A percentile compares a stretch with the other conserved stretches of the same genome.
Evolutionary conservation across 345 rosid genomes (phyloP).

Genomic region (Pugionium cornutum): DNA sequence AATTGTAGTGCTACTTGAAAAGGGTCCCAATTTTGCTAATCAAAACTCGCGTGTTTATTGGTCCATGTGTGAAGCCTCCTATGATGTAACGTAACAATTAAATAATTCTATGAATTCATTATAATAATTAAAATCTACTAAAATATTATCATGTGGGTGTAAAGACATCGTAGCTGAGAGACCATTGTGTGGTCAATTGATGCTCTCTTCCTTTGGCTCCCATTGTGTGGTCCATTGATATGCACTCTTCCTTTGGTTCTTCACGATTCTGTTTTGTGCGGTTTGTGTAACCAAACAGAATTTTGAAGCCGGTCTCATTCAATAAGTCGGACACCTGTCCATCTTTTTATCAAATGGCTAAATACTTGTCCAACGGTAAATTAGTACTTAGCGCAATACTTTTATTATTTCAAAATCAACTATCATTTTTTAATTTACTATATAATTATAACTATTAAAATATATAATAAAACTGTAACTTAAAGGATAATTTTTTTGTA

Average conservation of each 20-base stretch:
- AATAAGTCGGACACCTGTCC: slow-evolving; percentile 13
- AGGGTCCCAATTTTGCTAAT: slow-evolving; percentile 21
- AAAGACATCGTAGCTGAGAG: slow-evolving; percentile 19
- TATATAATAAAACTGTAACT: no score
- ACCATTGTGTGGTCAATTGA: slow-evolving; percentile 37
- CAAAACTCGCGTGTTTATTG: slow-evolving; percentile 31
- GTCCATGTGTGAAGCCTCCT: slow-evolving; percentile 41
- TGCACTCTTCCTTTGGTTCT: slow-evolving; percentile 17
- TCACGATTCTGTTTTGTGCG: slow-evolving; percentile 23
- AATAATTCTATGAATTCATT: background rate
- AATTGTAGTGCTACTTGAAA: slow-evolving; percentile 25
- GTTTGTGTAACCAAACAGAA: slow-evolving; percentile 30
- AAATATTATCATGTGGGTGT: slow-evolving; percentile 30
- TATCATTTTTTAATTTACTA: no score
- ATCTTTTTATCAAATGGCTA: slow-evolving; percentile 4
- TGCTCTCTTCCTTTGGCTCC: slow-evolving; percentile 20
- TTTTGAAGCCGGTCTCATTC: slow-evolving; percentile 19
- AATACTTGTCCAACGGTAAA: background rate
- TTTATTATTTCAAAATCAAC: no score
- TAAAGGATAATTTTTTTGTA: no score
- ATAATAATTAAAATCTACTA: no score
- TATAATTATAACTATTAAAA: no score
- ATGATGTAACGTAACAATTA: slow-evolving; percentile 19
- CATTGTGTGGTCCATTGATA: background rate
- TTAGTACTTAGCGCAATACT: background rate